These are phyloP conservation scores for Entomortierella parvispora DNA, from an alignment of 192 early-diverging fungal species.

Conservation along the genomic window DNA sequence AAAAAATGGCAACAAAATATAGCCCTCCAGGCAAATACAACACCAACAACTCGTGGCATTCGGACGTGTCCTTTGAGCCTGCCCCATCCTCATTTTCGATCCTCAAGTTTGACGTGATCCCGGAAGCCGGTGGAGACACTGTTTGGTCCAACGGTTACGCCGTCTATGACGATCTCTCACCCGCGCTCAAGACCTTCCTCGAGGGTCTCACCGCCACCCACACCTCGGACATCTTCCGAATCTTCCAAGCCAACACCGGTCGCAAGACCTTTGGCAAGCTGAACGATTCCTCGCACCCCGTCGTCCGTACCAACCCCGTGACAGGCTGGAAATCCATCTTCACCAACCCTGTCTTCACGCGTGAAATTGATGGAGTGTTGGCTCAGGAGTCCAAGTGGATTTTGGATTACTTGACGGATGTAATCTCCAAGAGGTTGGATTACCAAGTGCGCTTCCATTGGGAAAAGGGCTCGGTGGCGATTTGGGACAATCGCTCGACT, in stretches of 20 bases:
- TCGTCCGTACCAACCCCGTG: slow-evolving; percentile 74
- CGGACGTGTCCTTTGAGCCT: slow-evolving; percentile 66
- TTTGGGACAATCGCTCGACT: slow-evolving; percentile 74
- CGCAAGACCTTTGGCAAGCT: slow-evolving; percentile 52
- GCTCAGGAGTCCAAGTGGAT: slow-evolving; percentile 65
- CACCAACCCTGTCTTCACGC: slow-evolving; percentile 72
- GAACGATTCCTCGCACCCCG: slow-evolving; percentile 51
- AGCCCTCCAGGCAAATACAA: slow-evolving; percentile 49
- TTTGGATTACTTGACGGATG: slow-evolving; percentile 65
- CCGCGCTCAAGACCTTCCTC: slow-evolving; percentile 61
- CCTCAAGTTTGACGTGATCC: slow-evolving; percentile 60
- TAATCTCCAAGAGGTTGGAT: slow-evolving; percentile 61
- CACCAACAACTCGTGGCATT: slow-evolving; percentile 61
- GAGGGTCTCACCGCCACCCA: slow-evolving; percentile 71
- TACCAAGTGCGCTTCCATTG: slow-evolving; percentile 68
- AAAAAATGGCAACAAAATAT: background rate
- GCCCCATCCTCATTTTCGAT: slow-evolving; percentile 65
- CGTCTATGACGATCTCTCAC: slow-evolving; percentile 70
- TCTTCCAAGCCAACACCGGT: slow-evolving; percentile 38
- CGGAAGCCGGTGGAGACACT: slow-evolving; percentile 66
- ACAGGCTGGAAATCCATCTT: slow-evolving; percentile 75
- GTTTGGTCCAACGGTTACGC: slow-evolving; percentile 67
- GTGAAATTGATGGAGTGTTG: slow-evolving; percentile 61
- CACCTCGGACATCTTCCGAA: slow-evolving; percentile 42
- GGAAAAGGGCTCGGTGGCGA: slow-evolving; percentile 69